These are phyloP conservation scores for Diaporthe longicolla DNA, from an alignment of 2,329 filamentous ascomycete genomes.

Conservation along the genomic window DNA sequence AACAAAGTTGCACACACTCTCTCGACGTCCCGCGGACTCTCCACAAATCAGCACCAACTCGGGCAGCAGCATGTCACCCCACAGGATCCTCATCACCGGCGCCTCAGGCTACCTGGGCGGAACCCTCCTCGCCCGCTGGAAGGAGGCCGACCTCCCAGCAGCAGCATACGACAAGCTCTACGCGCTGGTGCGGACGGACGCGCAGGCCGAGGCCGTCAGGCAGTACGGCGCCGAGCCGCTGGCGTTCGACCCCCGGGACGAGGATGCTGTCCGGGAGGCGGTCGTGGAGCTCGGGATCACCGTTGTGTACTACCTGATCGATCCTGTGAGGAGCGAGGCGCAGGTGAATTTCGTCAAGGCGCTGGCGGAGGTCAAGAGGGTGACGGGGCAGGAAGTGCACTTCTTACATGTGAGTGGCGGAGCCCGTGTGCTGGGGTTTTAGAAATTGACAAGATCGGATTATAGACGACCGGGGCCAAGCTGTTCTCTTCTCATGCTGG, in stretches of 20 bases:
- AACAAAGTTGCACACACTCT: too few relatives aligned
- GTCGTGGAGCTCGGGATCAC: slow-evolving; percentile 61
- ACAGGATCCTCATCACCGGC: slow-evolving; percentile 62
- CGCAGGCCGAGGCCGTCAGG: slow-evolving; percentile 60
- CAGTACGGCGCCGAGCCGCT: slow-evolving; percentile 60
- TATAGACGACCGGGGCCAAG: slow-evolving; percentile 65
- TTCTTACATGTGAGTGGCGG: slow-evolving; percentile 58
- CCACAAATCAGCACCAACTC: neutral
- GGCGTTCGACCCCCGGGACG: slow-evolving; percentile 55
- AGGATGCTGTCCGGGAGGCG: slow-evolving; percentile 51
- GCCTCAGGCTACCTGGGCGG: slow-evolving; percentile 68
- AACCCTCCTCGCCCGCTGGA: slow-evolving; percentile 58
- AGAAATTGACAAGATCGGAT: neutral
- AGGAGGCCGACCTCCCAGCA: slow-evolving; percentile 53
- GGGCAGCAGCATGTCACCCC: slow-evolving; percentile 33
- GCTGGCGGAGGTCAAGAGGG: slow-evolving; percentile 58
- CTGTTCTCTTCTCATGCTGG: slow-evolving; percentile 64
- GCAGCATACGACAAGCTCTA: slow-evolving; percentile 58
- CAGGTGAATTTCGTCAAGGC: slow-evolving; percentile 61
- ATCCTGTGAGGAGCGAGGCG: slow-evolving; percentile 51
- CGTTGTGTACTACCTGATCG: slow-evolving; percentile 63
- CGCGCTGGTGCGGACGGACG: slow-evolving; percentile 61
- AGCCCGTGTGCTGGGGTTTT: neutral
- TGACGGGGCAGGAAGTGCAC: slow-evolving; percentile 59
- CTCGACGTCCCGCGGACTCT: neutral